These are phyloP conservation scores for Eucalyptus rudis DNA, from an alignment of 345 rosid species.

Conservation along the genomic window DNA sequence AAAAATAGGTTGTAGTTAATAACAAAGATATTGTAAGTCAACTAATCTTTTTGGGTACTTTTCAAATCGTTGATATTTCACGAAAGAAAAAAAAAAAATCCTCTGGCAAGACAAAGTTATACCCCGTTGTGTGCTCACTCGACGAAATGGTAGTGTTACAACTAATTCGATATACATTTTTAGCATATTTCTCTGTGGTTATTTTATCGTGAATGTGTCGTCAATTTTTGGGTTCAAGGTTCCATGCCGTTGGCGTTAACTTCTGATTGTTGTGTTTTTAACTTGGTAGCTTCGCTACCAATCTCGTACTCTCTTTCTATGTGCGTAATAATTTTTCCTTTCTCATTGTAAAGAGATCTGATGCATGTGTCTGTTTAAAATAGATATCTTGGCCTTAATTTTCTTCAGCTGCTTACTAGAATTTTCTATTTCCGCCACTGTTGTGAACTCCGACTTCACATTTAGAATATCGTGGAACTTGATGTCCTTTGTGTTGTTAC, in stretches of 20 bases:
- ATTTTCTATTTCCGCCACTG: no score
- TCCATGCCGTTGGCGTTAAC: background rate
- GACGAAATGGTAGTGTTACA: no score
- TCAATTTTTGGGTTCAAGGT: background rate
- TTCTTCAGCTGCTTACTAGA: no score
- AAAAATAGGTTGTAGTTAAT: no score
- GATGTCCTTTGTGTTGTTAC: background rate
- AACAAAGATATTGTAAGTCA: no score
- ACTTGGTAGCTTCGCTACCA: background rate
- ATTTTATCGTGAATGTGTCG: background rate
- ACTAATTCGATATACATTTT: background rate
- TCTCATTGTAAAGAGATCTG: background rate
- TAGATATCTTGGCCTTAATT: no score
- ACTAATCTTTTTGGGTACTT: no score
- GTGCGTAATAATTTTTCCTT: background rate
- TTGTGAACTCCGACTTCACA: background rate
- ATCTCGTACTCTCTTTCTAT: background rate
- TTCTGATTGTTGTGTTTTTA: background rate
- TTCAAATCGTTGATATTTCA: no score
- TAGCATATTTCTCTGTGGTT: background rate
- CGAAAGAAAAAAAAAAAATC: no score
- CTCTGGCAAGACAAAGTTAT: no score
- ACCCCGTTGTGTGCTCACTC: no score
- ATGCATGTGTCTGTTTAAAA: background rate
- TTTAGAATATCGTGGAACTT: background rate